phyloP scores from a whole-genome alignment of 495 filamentous ascomycete genomes.

The Penicillium turbatum region DNA sequence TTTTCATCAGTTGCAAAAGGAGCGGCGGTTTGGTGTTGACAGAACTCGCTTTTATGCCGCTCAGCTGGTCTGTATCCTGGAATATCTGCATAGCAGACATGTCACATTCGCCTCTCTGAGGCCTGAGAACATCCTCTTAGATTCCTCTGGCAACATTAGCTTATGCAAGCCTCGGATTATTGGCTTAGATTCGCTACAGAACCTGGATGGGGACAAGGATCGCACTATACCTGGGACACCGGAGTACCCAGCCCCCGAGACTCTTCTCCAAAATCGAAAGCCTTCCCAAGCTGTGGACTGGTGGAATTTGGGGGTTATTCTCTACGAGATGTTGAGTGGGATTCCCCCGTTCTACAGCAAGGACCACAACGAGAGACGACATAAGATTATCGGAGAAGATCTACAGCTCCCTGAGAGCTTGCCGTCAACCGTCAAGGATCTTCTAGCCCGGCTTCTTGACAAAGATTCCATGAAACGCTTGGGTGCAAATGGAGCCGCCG shows the following conservation, averaged over 20 bases:
- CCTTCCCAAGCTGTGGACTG: background rate
- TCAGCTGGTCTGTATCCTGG: background rate
- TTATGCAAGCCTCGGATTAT: background rate
- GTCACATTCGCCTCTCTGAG: background rate
- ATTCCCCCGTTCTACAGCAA: background rate
- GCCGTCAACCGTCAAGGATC: background rate
- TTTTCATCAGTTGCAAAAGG: background rate
- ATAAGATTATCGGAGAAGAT: background rate
- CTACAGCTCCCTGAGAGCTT: background rate
- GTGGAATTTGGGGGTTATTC: background rate
- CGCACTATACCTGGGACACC: background rate
- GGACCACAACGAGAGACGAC: background rate
- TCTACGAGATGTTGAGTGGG: background rate
- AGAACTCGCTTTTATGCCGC: background rate
- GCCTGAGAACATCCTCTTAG: background rate
- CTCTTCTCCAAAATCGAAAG: background rate
- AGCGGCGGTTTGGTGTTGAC: background rate
- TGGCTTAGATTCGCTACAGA: background rate
- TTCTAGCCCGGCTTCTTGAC: background rate
- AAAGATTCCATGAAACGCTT: background rate
- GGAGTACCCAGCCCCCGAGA: background rate
- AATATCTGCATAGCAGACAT: background rate
- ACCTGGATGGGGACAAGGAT: background rate
- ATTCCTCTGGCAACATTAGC: background rate
- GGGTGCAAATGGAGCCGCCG: background rate